Percentiles rank a stretch among this genome's conserved stretches.
Evolutionary conservation across 345 rosid species (phyloP).

Genomic region (Stellera chamaejasme): DNA sequence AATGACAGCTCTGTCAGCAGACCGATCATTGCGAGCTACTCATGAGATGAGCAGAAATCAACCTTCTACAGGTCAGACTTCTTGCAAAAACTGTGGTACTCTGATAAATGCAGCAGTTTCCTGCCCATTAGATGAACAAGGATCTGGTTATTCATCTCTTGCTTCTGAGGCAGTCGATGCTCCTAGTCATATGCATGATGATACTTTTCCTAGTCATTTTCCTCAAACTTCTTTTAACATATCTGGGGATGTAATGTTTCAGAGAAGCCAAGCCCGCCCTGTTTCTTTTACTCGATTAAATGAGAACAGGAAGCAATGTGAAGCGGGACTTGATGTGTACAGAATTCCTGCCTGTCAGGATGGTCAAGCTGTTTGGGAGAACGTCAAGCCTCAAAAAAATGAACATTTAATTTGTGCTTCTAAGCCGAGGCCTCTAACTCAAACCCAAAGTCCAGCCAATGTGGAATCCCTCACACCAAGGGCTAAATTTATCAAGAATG

Average conservation of each 20-base stretch:
- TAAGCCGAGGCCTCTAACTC: slow-evolving; percentile 23
- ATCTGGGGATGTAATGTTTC: slow-evolving; percentile 26
- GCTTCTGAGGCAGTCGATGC: slow-evolving; percentile 12
- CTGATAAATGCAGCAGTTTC: slow-evolving; percentile 40
- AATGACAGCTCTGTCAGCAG: slow-evolving; percentile 21
- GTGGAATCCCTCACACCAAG: slow-evolving; percentile 27
- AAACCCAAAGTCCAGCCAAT: slow-evolving; percentile 20
- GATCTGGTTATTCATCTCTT: slow-evolving; percentile 14
- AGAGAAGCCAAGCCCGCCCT: slow-evolving; percentile 26
- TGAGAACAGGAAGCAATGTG: slow-evolving; percentile 11
- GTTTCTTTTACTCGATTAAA: slow-evolving; percentile 12
- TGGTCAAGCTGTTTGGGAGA: slow-evolving; percentile 20
- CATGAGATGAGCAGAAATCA: slow-evolving; percentile 14
- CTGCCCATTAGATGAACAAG: slow-evolving; percentile 19
- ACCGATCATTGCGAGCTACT: slow-evolving; percentile 18
- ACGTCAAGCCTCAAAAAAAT: slow-evolving; percentile 30
- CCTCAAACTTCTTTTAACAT: slow-evolving; percentile 8
- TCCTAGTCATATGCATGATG: slow-evolving; percentile 18
- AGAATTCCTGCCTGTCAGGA: slow-evolving; percentile 19
- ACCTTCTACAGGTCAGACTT: slow-evolving; percentile 27
- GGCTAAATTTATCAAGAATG: slow-evolving; percentile 29
- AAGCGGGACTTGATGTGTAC: slow-evolving; percentile 15
- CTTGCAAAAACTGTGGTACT: slow-evolving; percentile 67
- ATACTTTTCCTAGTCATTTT: slow-evolving; percentile 19
- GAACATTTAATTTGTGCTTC: slow-evolving; percentile 22